Evolutionary conservation across 2,329 filamentous ascomycete genomes (phyloP).

Genomic region (Westerdykella ornata): DNA sequence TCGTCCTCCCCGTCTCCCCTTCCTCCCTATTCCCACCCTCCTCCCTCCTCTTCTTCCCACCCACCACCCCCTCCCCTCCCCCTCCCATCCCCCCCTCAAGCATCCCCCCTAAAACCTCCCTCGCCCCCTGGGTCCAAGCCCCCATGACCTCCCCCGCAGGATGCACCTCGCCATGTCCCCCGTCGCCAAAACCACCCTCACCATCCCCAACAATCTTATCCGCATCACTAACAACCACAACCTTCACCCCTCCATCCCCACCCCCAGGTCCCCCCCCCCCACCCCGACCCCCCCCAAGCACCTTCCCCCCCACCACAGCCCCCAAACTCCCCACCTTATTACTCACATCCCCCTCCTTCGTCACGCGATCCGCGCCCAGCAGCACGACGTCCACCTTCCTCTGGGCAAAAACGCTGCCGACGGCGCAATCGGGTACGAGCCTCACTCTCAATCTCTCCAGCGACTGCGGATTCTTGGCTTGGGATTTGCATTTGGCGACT

Average conservation of each 20-base stretch:
- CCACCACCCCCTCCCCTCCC: conserved; percentile 14
- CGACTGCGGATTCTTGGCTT: conserved; percentile 5
- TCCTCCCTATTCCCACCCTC: conserved; percentile 13
- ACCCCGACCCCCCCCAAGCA: conserved; percentile 50
- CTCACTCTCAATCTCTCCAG: conserved; percentile 38
- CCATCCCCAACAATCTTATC: conserved; percentile 52
- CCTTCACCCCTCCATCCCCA: conserved; percentile 39
- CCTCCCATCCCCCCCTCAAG: conserved; percentile 7
- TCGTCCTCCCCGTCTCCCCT: conserved; percentile 1
- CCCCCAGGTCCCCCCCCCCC: conserved; percentile 48
- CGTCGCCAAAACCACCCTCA: not conserved
- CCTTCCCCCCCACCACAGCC: conserved; percentile 50
- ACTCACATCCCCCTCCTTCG: conserved; percentile 51
- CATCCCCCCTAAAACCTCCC: conserved; percentile 10
- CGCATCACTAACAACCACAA: conserved; percentile 53
- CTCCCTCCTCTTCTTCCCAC: conserved; percentile 5
- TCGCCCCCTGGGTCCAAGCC: conserved; percentile 39
- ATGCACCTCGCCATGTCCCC: conserved; percentile 35
- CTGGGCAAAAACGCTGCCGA: conserved; percentile 45
- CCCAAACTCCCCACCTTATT: conserved; percentile 62
- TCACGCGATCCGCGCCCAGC: conserved; percentile 59
- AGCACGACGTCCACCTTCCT: conserved; percentile 52
- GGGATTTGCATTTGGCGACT: no score
- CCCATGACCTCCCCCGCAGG: conserved; percentile 44
- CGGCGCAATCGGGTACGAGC: conserved; percentile 55